Evolutionary conservation across 768 basidiomycete species (phyloP), one percentile per base, ranked within the genome.

Genomic region (Tylopilus intermedius): DNA sequence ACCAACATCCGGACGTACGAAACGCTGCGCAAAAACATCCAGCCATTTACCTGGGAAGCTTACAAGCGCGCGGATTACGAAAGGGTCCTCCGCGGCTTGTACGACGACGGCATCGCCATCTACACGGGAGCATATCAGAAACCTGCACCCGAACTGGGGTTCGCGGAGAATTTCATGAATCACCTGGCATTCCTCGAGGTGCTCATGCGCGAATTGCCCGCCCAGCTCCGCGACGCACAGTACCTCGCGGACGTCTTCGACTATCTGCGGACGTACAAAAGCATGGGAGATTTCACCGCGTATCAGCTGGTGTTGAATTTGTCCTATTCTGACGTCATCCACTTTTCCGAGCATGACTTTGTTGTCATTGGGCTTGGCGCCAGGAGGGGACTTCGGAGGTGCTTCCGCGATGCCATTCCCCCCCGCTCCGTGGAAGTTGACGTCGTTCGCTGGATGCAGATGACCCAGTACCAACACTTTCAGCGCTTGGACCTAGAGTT

Each of bases 1-100:
- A 87, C 83, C 58, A 81, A 71, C 58, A 82, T 85, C 41, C 79
- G 79, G 52, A 90, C 89, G 8, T 91, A 86, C 80, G 78, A 87
- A 63, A 68, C 76, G 15, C 72, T 91, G 26, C 70, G 71, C 45
- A 51, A 66, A 8, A 64, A 77, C 3, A 71, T 89, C 22, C 79
- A 83, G 14, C 73, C 77, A 13, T 73, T 84, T 46, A 85, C 78
- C 37, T 90, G 84, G 85, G 62, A 70, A 44, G 68, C 69, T 14
- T 91, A 82, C 60, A 66, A 79, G 51, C 74, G 80, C 22, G 58
- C 68, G 13, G 62, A 70, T 15, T 91, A 90, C 56, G 69, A 74
- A 50, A 61, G 58, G 1, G 80, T 87, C 22, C 77, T 90, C 22
- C 67, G 66, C 22, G 53, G 61, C 13, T 73, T 77, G 37, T 73